These are phyloP conservation scores for Metschnikowia lunata DNA, from an alignment of 805 yeast species.

Conservation along the genomic window DNA sequence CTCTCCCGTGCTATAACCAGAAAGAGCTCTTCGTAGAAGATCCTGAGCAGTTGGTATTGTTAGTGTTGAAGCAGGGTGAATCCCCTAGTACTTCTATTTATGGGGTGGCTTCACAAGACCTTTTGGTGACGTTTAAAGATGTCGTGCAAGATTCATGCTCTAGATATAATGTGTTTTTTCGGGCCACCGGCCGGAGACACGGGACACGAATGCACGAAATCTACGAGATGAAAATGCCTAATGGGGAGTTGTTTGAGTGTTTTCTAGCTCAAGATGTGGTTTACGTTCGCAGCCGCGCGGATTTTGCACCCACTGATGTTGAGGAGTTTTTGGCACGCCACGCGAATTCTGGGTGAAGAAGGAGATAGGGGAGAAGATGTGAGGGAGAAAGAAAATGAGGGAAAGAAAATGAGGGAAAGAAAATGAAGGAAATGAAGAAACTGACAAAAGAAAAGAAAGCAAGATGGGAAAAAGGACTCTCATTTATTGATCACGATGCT, in stretches of 20 bases:
- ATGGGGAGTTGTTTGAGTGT: constrained; percentile 34
- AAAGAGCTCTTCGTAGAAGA: background rate
- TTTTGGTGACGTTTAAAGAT: constrained; percentile 54
- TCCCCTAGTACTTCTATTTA: constrained; percentile 15
- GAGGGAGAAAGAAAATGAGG: background rate
- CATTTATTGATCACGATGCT: too few relatives aligned
- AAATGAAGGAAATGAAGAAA: too few relatives aligned
- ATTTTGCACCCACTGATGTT: constrained; percentile 38
- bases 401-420: too few relatives aligned
- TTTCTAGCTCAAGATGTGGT: constrained; percentile 66
- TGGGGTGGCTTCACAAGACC: constrained; percentile 41
- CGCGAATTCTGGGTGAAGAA: background rate
- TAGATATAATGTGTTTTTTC: constrained; percentile 42
- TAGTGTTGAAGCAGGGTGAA: background rate
- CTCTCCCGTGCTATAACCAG: constrained; percentile 3
- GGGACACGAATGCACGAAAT: constrained; percentile 37
- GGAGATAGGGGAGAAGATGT: too few relatives aligned
- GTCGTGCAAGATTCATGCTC: constrained; percentile 61
- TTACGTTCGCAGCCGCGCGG: constrained; percentile 39
- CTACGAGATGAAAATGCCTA: constrained; percentile 34
- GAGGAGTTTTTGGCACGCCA: constrained; percentile 1
- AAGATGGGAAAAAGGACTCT: too few relatives aligned
- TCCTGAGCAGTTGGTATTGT: background rate
- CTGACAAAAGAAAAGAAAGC: too few relatives aligned
- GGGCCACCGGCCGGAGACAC: constrained; percentile 23